Percentiles rank a stretch among this genome's conserved stretches.
Conservation (phyloP, 2,329 filamentous ascomycete genomes). For the Penicillium expansum region DNA sequence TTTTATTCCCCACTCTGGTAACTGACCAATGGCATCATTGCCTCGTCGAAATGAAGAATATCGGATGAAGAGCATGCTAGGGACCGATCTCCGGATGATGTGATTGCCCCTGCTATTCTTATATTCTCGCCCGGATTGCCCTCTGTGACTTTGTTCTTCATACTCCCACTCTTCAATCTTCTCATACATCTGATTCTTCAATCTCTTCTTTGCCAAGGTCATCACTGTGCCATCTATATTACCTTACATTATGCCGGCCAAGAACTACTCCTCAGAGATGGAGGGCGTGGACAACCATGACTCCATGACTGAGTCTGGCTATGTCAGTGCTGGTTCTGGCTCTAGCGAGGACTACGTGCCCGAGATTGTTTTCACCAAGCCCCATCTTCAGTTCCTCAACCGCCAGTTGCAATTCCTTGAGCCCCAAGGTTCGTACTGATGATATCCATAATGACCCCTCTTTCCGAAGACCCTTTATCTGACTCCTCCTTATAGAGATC, state of each 20-base stretch:
- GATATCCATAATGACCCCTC: slow-evolving; percentile 3
- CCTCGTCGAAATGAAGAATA: slow-evolving; percentile 6
- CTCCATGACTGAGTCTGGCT: slow-evolving; percentile 81
- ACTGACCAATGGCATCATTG: slow-evolving; percentile 24
- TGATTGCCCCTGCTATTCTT: slow-evolving; percentile 32
- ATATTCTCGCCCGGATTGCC: slow-evolving; percentile 27
- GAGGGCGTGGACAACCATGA: slow-evolving; percentile 42
- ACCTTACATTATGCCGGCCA: slow-evolving; percentile 37
- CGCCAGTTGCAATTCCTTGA: slow-evolving; percentile 81
- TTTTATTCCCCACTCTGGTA: neutral
- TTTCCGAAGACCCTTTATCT: slow-evolving; percentile 10
- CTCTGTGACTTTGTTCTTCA: slow-evolving; percentile 10
- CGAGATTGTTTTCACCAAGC: slow-evolving; percentile 78
- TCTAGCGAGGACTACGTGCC: slow-evolving; percentile 65
- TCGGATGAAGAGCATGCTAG: slow-evolving; percentile 23
- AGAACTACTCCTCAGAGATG: slow-evolving; percentile 38
- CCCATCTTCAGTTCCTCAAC: slow-evolving; percentile 89
- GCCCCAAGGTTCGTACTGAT: slow-evolving; percentile 59
- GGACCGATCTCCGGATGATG: slow-evolving; percentile 30
- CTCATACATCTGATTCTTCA: slow-evolving; percentile 4
- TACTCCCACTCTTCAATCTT: slow-evolving; percentile 4
- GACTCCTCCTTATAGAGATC: slow-evolving; percentile 58
- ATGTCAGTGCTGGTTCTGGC: slow-evolving; percentile 62
- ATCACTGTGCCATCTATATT: neutral
- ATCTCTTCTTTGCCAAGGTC: neutral